These are phyloP conservation scores for Echium plantagineum DNA, from an alignment of 257 asterid species.

Conservation along the genomic window DNA sequence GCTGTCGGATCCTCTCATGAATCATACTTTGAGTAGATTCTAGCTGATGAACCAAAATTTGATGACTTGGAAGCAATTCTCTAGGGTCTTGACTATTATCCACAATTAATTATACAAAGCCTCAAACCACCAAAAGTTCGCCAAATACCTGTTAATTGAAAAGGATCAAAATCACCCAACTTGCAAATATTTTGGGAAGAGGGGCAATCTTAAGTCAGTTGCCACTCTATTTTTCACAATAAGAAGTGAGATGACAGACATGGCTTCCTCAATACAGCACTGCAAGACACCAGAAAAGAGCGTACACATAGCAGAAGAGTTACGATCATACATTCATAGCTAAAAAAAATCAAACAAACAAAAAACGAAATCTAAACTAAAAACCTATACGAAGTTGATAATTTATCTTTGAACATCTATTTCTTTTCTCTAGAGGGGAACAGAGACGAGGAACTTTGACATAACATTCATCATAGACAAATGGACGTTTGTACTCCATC, in stretches of 20 bases:
- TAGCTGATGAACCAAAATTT: slow-evolving; percentile 42
- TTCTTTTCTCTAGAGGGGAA: neutral
- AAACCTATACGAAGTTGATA: neutral
- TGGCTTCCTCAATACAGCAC: neutral
- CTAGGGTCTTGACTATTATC: slow-evolving; percentile 46
- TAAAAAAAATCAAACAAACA: neutral
- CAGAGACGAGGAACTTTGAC: no score
- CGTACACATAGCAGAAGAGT: neutral
- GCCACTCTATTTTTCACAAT: neutral
- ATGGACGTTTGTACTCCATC: neutral
- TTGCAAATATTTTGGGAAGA: neutral
- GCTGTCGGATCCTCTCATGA: slow-evolving; percentile 69
- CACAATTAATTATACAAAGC: slow-evolving; percentile 21
- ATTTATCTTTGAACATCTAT: no score
- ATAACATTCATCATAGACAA: no score
- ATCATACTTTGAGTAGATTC: slow-evolving; percentile 53
- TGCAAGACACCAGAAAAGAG: neutral
- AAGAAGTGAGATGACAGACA: neutral
- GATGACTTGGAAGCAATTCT: slow-evolving; percentile 28
- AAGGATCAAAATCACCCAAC: neutral
- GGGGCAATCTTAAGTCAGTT: neutral
- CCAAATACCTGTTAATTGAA: slow-evolving; percentile 10
- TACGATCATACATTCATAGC: neutral
- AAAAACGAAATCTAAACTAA: no score
- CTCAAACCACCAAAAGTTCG: slow-evolving; percentile 9